Evolutionary conservation across 208 protist species (phyloP).

Genomic region (Leishmania mexicana): DNA sequence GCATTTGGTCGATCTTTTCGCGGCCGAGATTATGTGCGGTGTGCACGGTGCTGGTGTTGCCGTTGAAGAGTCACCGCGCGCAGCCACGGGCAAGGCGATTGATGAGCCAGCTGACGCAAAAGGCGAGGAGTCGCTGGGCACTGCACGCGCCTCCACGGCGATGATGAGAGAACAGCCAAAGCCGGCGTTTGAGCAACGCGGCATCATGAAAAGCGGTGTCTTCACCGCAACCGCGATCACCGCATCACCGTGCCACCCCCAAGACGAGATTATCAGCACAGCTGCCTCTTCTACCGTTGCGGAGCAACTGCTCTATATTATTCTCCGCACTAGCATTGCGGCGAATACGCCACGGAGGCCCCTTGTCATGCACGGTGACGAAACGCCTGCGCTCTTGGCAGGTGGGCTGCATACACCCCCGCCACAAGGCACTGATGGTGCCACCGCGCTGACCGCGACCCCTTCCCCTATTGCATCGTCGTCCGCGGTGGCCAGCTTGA

Average conservation of each 20-base stretch:
- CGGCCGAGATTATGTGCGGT: slow-evolving; percentile 1
- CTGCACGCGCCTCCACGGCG: neutral
- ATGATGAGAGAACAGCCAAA: neutral
- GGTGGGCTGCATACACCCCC: neutral
- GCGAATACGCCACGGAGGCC: slow-evolving; percentile 26
- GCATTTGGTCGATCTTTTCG: slow-evolving; percentile 31
- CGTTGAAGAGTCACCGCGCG: neutral
- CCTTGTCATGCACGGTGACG: neutral
- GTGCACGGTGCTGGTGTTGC: neutral
- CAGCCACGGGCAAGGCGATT: neutral
- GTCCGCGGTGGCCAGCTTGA: slow-evolving; percentile 1
- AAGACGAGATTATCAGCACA: neutral
- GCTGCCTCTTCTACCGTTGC: slow-evolving; percentile 30
- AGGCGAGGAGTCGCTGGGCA: neutral
- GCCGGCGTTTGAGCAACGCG: neutral
- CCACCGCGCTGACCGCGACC: neutral
- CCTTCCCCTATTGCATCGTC: slow-evolving; percentile 9
- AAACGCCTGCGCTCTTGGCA: neutral
- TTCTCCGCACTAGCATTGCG: slow-evolving; percentile 75
- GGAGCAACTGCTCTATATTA: slow-evolving; percentile 76
- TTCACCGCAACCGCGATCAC: neutral
- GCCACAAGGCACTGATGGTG: neutral
- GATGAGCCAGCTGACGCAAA: neutral
- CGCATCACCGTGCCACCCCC: neutral
- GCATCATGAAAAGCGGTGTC: slow-evolving; percentile 7